These are phyloP conservation scores for Trichophyton simii DNA, from an alignment of 2,329 filamentous ascomycete species.

Conservation along the genomic window DNA sequence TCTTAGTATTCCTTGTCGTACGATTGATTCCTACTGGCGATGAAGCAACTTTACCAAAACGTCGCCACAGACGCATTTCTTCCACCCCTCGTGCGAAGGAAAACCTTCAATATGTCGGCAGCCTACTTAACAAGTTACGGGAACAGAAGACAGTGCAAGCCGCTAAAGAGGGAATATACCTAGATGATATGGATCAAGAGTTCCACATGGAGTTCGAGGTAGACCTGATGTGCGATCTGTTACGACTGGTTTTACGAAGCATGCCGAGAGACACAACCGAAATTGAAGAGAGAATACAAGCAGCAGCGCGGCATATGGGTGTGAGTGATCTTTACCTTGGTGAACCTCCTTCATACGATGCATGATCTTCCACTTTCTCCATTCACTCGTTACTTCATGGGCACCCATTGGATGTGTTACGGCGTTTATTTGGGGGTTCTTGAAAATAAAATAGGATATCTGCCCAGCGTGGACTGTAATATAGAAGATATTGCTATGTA, in stretches of 20 bases:
- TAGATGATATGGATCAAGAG: constrained; percentile 26
- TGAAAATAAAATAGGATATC: background rate
- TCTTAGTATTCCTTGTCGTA: constrained; percentile 39
- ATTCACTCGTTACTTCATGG: background rate
- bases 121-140: constrained; percentile 33
- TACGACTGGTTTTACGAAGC: constrained; percentile 30
- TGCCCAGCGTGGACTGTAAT: background rate
- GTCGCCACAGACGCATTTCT: constrained; percentile 31
- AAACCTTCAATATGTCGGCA: constrained; percentile 34
- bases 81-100: constrained; percentile 32
- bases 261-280: constrained; percentile 17
- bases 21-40: constrained; percentile 24
- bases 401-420: background rate
- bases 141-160: constrained; percentile 25
- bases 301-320: constrained; percentile 29
- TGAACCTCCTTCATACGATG: constrained; percentile 4
- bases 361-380: background rate
- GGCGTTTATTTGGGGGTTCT: background rate
- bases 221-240: constrained; percentile 31
- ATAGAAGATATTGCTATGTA: background rate
- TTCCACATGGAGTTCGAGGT: constrained; percentile 31
- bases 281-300: constrained; percentile 24
- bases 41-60: constrained; percentile 22
- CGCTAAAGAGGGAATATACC: constrained; percentile 21
- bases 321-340: constrained; percentile 24